Base-by-base conservation (phyloP, 352 stramenopile genomes). In the Nothophytophthora sp. region DNA sequence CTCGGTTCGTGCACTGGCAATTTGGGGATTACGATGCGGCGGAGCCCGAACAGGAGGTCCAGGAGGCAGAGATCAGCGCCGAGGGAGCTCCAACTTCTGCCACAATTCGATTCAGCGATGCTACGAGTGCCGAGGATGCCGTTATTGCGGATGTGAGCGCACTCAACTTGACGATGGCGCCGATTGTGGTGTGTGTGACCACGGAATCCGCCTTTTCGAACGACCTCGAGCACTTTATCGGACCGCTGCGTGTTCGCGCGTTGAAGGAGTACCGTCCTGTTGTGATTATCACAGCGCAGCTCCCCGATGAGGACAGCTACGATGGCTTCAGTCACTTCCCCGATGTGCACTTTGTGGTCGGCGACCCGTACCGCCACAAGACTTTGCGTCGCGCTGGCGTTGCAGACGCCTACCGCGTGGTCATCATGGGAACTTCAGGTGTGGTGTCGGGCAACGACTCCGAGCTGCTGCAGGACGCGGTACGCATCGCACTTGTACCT, bases 211-310 rank as follows among this genome's bases (percentile, higher is more conserved):
- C 69, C 10, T 95, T 92, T 59, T 69, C 76, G 11, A 76, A 85
- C 48, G 75, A 92, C 35, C 60, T 92, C 15, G 82, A 92, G 61
- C 90, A 91, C 43, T 55, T 95, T 7, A 78, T 92, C 38, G 76
- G 78, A 0, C 85, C 85, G 5, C 49, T 95, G 18, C 81, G 85
- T 4, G 72, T 83, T 39, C 84, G 79, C 10, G 70, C 78, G 2
- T 59, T 95, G 9, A 83, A 85, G 16, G 60, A 73, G 6, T 86
- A 92, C 39, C 79, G 82, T 8, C 80, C 85, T 3, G 73, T 95
- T 23, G 59, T 95, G 35, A 75, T 95, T 42, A 50, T 92, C 22
- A 74, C 79, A 2, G 18, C 65, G 0, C 74, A 73, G 12, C 49
- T 95, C 20, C 85, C 85, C 0, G 55, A 76, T 15, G 58, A 71